Evolutionary conservation across 176 grass and related monocot species (phyloP).

Genomic region (Cenchrus purpureus): DNA sequence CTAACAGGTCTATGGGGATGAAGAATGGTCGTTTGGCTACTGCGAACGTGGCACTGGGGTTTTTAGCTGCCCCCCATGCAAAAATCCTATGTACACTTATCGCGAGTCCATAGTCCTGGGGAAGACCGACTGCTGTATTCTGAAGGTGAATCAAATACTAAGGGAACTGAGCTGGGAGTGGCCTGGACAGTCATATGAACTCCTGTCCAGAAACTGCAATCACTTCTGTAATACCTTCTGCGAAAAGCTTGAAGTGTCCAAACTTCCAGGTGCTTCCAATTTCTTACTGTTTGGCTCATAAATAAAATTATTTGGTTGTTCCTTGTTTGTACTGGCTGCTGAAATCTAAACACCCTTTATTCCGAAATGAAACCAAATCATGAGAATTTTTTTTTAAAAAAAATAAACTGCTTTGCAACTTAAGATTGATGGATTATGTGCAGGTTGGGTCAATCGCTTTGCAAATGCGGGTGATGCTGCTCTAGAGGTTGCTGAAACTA

Average conservation of each 20-base stretch:
- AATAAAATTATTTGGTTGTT: not conserved
- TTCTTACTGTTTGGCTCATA: constrained; percentile 4
- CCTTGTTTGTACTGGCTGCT: not conserved
- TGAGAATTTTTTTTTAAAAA: not conserved
- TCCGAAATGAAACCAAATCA: not conserved
- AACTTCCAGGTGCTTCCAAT: constrained; percentile 57
- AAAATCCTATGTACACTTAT: constrained; percentile 65
- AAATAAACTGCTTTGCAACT: not conserved
- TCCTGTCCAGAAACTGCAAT: constrained; percentile 70
- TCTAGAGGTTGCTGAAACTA: constrained; percentile 63
- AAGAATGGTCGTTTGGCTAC: constrained; percentile 70
- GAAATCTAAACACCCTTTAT: not conserved
- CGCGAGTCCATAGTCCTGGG: constrained; percentile 62
- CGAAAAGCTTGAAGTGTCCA: constrained; percentile 51
- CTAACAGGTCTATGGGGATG: constrained; percentile 58
- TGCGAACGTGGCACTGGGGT: constrained; percentile 63
- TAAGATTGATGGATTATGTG: constrained; percentile 9
- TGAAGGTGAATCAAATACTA: constrained; percentile 55
- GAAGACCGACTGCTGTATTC: constrained; percentile 53
- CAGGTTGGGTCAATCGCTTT: constrained; percentile 69
- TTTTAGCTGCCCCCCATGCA: constrained; percentile 58
- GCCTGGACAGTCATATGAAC: constrained; percentile 61
- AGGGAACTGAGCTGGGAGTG: constrained; percentile 57
- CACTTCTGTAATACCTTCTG: constrained; percentile 69
- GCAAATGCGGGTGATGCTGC: constrained; percentile 69